phyloP scores from a whole-genome alignment of 2,329 filamentous ascomycete species.

The Spiromastix sp. region DNA sequence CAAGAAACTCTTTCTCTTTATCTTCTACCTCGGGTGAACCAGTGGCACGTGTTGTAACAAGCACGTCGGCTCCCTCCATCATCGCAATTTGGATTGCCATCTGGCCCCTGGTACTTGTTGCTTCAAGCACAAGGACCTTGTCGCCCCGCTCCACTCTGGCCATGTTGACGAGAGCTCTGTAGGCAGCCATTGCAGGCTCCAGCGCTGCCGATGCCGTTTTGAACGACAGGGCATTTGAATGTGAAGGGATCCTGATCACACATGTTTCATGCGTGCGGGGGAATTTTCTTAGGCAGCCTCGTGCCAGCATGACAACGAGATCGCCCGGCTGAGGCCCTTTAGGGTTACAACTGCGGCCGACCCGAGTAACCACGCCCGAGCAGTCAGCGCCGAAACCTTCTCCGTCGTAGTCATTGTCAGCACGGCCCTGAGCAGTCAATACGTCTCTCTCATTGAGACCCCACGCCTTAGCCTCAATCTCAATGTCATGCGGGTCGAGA shows the following conservation, averaged over 20 bases:
- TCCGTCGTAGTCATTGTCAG: conserved; percentile 6
- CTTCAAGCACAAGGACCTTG: conserved; percentile 13
- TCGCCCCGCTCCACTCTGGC: conserved; percentile 12
- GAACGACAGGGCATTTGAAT: conserved; percentile 2
- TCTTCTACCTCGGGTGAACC: conserved; percentile 2
- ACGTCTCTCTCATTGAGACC: conserved; percentile 16
- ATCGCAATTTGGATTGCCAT: conserved; percentile 12
- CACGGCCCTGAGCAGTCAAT: conserved; percentile 10
- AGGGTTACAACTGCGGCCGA: conserved; percentile 11
- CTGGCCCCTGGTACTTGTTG: conserved; percentile 12
- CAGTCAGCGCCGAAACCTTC: conserved; percentile 11
- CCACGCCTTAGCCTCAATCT: conserved; percentile 15
- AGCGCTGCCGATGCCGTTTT: conserved; percentile 7
- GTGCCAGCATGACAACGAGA: conserved; percentile 7
- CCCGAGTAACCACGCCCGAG: conserved; percentile 10
- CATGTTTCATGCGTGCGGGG: conserved; percentile 4
- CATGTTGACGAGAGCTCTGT: conserved; percentile 12
- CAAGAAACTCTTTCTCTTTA: conserved; percentile 6
- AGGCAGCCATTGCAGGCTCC: conserved; percentile 8
- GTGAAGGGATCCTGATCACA: conserved; percentile 4
- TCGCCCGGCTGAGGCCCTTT: conserved; percentile 8
- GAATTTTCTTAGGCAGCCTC: conserved; percentile 7
- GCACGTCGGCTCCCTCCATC: conserved; percentile 10
- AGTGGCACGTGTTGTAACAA: conserved; percentile 8
- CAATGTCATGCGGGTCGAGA: conserved; percentile 12